phyloP scores from a whole-genome alignment of 2,329 filamentous ascomycete species.

The Xylaria sp. region DNA sequence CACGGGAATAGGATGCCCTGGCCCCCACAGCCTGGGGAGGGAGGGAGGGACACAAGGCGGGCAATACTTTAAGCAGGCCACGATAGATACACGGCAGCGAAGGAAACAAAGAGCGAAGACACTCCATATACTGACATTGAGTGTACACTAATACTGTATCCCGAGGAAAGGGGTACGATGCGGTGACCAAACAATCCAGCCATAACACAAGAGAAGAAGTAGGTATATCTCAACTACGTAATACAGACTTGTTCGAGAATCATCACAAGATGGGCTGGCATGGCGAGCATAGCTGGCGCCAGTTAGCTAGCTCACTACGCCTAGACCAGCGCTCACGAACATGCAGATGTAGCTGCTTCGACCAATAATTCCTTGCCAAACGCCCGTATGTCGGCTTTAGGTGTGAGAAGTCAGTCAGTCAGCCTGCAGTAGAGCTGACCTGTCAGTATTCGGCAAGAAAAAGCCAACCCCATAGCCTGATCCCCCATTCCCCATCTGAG shows the following conservation, averaged over 20 bases:
- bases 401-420: constrained; percentile 6
- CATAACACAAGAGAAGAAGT: not conserved
- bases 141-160: not conserved
- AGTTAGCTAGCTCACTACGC: not conserved
- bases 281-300: not conserved
- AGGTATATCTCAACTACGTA: not conserved
- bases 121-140: not conserved
- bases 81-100: not conserved
- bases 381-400: no score
- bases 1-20: not conserved
- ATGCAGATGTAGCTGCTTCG: not conserved
- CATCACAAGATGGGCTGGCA: not conserved
- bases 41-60: no score
- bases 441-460: not conserved
- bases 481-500: no score
- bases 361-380: not conserved
- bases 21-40: constrained; percentile 7
- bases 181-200: not conserved
- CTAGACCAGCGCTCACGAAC: not conserved
- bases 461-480: not conserved
- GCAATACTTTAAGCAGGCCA: not conserved
- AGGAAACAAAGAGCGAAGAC: not conserved
- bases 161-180: no score
- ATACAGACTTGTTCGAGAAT: not conserved
- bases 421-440: not conserved